Evolutionary conservation across 2,329 filamentous ascomycete species (phyloP).

Genomic region (Biscogniauxia marginata): DNA sequence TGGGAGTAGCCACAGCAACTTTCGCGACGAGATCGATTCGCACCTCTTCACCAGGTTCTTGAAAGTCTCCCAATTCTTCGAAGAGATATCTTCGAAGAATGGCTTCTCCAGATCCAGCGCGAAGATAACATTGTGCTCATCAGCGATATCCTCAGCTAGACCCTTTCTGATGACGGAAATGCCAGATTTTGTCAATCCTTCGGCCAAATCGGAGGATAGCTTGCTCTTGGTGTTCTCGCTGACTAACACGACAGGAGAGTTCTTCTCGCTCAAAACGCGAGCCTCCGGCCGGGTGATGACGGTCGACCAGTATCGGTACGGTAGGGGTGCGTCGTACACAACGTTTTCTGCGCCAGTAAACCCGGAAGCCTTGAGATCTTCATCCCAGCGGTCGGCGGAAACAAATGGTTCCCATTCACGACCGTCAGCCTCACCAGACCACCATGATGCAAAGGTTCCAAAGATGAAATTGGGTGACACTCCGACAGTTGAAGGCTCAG

Average conservation of each 20-base stretch:
- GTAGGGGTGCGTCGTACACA: neutral
- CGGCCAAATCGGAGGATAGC: too few relatives aligned
- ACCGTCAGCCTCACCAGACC: conserved; percentile 8
- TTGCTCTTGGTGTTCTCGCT: too few relatives aligned
- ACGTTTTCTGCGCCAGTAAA: neutral
- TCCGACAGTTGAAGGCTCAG: neutral
- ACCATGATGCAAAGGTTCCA: conserved; percentile 6
- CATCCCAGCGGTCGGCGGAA: neutral
- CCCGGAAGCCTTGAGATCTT: neutral
- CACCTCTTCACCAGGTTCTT: neutral
- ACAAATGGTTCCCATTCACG: neutral
- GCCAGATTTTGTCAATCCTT: too few relatives aligned
- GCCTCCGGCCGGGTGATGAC: neutral
- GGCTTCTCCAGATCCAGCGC: too few relatives aligned
- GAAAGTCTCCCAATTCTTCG: neutral
- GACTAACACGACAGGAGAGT: too few relatives aligned
- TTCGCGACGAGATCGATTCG: too few relatives aligned
- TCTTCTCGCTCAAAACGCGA: too few relatives aligned
- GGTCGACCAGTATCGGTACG: neutral
- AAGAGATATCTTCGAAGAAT: neutral
- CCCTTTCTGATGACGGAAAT: too few relatives aligned
- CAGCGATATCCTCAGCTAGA: too few relatives aligned
- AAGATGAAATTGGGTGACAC: neutral
- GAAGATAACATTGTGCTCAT: too few relatives aligned
- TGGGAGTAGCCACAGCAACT: conserved; percentile 2